These are phyloP conservation scores for Cutaneotrichosporon dermatis DNA, from an alignment of 1,284 basidiomycete genomes.

Conservation along the genomic window DNA sequence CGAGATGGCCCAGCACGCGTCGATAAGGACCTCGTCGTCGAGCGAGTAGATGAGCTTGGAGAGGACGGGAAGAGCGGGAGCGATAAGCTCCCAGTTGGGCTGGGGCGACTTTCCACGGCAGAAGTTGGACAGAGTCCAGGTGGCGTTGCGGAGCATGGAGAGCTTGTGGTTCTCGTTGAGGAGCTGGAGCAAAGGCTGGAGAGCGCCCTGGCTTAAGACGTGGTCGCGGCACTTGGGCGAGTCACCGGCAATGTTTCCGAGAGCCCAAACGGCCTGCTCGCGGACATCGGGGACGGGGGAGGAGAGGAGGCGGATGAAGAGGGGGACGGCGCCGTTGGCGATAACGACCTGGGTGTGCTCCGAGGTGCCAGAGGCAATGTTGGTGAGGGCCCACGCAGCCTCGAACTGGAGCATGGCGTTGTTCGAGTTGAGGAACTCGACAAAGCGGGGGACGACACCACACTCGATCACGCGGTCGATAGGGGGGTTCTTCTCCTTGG, in stretches of 20 bases:
- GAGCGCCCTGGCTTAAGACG: constrained; percentile 56
- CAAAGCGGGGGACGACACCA: constrained; percentile 94
- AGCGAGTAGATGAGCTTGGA: constrained; percentile 98
- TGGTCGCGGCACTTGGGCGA: constrained; percentile 91
- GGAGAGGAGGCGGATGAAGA: constrained; percentile 88
- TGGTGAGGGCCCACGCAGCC: constrained; percentile 98
- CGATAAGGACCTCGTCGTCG: constrained; percentile 98
- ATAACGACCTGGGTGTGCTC: constrained; percentile 99
- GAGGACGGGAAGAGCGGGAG: constrained; percentile 89
- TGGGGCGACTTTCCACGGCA: constrained; percentile 94
- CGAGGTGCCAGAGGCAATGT: constrained; percentile 98
- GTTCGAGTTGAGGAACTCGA: constrained; percentile 81
- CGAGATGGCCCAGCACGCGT: constrained; percentile 99
- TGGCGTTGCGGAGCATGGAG: constrained; percentile 95
- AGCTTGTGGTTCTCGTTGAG: constrained; percentile 73
- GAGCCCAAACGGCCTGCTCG: constrained; percentile 94
- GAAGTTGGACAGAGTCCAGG: constrained; percentile 97
- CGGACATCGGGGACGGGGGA: constrained; percentile 85
- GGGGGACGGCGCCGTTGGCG: constrained; percentile 87
- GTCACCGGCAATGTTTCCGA: constrained; percentile 95
- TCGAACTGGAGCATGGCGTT: constrained; percentile 98
- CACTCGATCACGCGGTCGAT: constrained; percentile 98
- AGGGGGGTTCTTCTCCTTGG: constrained; percentile 99
- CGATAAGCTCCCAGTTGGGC: constrained; percentile 91
- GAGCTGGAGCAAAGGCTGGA: constrained; percentile 53